Percentiles rank a stretch among this genome's conserved stretches.
Evolutionary conservation across 2,329 filamentous ascomycete genomes (phyloP).

Genomic region (Leptosphaerulina australis): DNA sequence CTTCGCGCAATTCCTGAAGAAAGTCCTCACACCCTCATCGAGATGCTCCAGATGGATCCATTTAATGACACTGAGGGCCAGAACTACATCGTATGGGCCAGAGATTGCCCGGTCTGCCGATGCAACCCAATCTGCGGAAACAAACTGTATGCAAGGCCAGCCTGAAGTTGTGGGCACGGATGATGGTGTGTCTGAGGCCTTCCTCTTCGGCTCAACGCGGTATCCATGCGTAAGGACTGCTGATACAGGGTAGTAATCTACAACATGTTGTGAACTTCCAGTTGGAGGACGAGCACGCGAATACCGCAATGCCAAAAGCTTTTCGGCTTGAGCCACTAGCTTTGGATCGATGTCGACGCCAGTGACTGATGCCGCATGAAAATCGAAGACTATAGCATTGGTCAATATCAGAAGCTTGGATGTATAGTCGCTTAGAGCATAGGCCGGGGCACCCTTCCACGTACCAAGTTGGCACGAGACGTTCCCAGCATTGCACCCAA

Average conservation of each 20-base stretch:
- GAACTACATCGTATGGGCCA: conserved; percentile 45
- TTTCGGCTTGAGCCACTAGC: conserved; percentile 46
- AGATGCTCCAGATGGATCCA: conserved; percentile 49
- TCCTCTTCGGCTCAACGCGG: conserved; percentile 33
- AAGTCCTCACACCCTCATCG: conserved; percentile 40
- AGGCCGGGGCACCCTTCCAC: conserved; percentile 32
- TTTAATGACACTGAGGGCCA: conserved; percentile 49
- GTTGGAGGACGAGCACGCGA: conserved; percentile 43
- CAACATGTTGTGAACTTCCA: conserved; percentile 14
- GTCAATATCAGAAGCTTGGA: conserved; percentile 31
- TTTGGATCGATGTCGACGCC: conserved; percentile 50
- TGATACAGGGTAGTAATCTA: conserved; percentile 48
- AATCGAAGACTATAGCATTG: conserved; percentile 44
- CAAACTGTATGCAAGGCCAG: conserved; percentile 41
- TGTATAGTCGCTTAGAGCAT: conserved; percentile 15
- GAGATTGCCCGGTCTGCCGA: conserved; percentile 31
- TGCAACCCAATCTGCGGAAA: conserved; percentile 43
- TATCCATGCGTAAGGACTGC: conserved; percentile 44
- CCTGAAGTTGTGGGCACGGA: conserved; percentile 23
- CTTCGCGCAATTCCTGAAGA: conserved; percentile 43
- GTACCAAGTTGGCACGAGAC: conserved; percentile 49
- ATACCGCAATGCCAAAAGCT: conserved; percentile 45
- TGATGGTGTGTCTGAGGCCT: conserved; percentile 19
- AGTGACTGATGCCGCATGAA: conserved; percentile 45
- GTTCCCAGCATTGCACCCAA: conserved; percentile 50